phyloP scores from a whole-genome alignment of 1,284 basidiomycete species.

The Naganishia liquefaciens region DNA sequence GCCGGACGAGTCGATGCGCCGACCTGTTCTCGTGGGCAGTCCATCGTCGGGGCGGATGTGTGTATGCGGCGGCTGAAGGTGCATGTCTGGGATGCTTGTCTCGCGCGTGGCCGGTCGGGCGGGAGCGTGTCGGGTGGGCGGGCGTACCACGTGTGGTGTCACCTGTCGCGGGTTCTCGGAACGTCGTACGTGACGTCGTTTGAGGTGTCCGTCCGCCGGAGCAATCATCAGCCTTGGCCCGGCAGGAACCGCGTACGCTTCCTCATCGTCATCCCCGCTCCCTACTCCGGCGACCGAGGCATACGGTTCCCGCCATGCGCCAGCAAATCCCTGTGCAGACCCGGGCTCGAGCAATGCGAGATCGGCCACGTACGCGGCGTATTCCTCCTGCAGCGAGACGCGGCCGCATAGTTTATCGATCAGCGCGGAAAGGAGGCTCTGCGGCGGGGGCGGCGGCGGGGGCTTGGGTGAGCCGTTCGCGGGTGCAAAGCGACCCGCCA shows the following conservation, averaged over 20 bases:
- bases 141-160: neutral
- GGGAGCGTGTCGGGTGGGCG: neutral
- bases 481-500: too few species aligned
- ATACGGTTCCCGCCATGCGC: neutral
- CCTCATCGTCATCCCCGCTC: neutral
- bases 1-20: neutral
- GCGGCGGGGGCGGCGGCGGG: too few species aligned
- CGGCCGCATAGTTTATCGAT: conserved; percentile 7
- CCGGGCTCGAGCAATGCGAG: conserved; percentile 5
- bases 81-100: neutral
- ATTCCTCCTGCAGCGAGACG: neutral
- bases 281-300: neutral
- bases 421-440: neutral
- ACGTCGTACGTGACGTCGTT: neutral
- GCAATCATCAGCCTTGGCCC: conserved; percentile 4
- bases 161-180: too few species aligned
- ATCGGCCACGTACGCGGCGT: conserved; percentile 18
- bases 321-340: too few species aligned
- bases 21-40: conserved; percentile 2
- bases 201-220: neutral
- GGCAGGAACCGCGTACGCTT: neutral
- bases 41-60: conserved; percentile 7
- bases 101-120: neutral
- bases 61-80: conserved; percentile 2
- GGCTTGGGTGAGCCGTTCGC: too few species aligned